A percentile compares a stretch with the other conserved stretches of the same genome.
These are phyloP conservation scores for Pichia sp. DNA, from an alignment of 1,139 yeast genomes.

Conservation along the genomic window DNA sequence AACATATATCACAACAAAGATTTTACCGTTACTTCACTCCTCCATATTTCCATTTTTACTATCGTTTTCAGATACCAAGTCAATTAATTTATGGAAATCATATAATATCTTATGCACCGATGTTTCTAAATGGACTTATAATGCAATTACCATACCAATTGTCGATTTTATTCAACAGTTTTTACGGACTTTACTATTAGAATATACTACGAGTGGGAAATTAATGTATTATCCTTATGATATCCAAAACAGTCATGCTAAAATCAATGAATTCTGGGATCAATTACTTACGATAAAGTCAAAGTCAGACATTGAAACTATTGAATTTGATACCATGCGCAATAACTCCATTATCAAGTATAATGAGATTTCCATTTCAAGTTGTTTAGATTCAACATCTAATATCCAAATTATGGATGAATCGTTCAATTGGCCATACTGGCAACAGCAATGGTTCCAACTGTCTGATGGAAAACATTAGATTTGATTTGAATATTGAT, in stretches of 20 bases:
- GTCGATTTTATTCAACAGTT: slow-evolving; percentile 48
- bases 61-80: not conserved
- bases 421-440: not conserved
- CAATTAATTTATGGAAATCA: slow-evolving; percentile 6
- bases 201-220: not conserved
- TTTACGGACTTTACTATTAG: slow-evolving; percentile 39
- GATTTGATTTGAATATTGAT: not conserved
- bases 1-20: not conserved
- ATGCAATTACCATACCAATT: slow-evolving; percentile 14
- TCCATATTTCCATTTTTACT: not conserved
- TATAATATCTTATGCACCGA: slow-evolving; percentile 6
- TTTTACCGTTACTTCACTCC: not conserved
- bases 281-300: not conserved
- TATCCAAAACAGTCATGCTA: not conserved
- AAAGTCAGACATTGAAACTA: not conserved
- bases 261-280: not conserved
- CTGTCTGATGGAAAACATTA: not conserved
- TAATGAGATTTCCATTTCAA: not conserved
- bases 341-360: not conserved
- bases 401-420: not conserved
- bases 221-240: not conserved
- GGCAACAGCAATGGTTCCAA: not conserved
- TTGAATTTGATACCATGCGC: not conserved
- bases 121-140: slow-evolving; percentile 15
- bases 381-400: not conserved